Evolutionary conservation across 305 asterid species (phyloP).

Genomic region (Solanum hybrid): DNA sequence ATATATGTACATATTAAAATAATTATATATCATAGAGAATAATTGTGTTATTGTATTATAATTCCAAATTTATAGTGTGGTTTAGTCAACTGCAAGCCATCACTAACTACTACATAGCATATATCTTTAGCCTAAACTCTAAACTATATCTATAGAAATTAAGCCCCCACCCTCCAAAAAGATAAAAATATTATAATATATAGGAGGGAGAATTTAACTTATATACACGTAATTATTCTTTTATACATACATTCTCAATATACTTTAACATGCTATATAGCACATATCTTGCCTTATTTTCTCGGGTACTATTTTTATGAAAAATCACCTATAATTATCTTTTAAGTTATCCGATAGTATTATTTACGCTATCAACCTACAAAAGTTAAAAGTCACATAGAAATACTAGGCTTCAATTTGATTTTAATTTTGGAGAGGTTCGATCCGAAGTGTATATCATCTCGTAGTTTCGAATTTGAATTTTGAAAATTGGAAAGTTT

Average conservation of each 20-base stretch:
- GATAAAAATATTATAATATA: neutral
- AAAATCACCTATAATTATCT: neutral
- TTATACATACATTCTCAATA: neutral
- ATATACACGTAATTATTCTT: neutral
- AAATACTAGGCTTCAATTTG: neutral
- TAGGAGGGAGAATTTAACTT: too few relatives aligned
- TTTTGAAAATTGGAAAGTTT: neutral
- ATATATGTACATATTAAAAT: neutral
- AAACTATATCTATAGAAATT: neutral
- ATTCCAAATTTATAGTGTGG: neutral
- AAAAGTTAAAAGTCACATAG: neutral
- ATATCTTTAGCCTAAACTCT: neutral
- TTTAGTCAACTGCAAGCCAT: conserved; percentile 15
- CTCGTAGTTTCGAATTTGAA: neutral
- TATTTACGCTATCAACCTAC: neutral
- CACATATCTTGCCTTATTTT: neutral
- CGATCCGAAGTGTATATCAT: neutral
- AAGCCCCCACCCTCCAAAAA: neutral
- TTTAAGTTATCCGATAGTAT: neutral
- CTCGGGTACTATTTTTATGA: neutral
- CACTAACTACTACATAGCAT: neutral
- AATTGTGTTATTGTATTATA: neutral
- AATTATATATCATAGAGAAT: conserved; percentile 1
- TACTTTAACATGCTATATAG: neutral
- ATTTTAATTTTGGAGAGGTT: neutral